Conservation (phyloP, 768 basidiomycete genomes). For the Gymnopilus junonius region DNA sequence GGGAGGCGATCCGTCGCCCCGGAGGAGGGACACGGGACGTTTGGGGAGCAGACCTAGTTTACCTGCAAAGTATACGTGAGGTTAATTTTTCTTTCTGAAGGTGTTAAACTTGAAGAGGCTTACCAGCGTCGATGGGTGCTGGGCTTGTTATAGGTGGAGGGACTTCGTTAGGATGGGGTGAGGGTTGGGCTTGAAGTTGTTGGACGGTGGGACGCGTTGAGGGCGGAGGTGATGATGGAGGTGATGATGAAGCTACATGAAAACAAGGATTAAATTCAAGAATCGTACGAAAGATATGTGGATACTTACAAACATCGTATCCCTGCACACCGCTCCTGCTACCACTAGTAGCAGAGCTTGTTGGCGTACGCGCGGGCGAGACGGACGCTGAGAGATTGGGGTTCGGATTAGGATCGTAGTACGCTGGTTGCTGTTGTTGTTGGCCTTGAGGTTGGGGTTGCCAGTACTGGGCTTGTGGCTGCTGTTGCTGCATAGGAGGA, state of each 20-base stretch:
- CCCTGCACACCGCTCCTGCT: constrained; percentile 10
- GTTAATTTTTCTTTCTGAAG: not conserved
- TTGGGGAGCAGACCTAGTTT: constrained; percentile 77
- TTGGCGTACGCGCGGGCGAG: not conserved
- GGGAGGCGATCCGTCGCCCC: constrained; percentile 21
- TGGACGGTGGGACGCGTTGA: constrained; percentile 9
- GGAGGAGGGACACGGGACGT: constrained; percentile 62
- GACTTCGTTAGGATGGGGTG: constrained; percentile 8
- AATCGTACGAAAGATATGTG: not conserved
- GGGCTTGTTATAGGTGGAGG: constrained; percentile 12
- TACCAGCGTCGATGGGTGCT: constrained; percentile 16
- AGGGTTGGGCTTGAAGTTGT: constrained; percentile 20
- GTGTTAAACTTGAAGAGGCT: not conserved
- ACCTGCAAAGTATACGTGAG: constrained; percentile 36
- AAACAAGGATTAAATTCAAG: not conserved
- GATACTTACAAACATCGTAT: constrained; percentile 19
- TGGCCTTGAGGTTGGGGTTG: constrained; percentile 11
- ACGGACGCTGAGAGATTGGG: not conserved
- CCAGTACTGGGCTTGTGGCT: constrained; percentile 13
- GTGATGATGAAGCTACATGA: not conserved
- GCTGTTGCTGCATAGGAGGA: not conserved
- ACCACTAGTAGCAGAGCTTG: not conserved
- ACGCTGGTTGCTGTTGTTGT: constrained; percentile 19
- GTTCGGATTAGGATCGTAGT: constrained; percentile 21
- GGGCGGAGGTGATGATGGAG: not conserved